Conservation (phyloP, 495 filamentous ascomycete genomes). For the Podospora pseudoanserina region DNA sequence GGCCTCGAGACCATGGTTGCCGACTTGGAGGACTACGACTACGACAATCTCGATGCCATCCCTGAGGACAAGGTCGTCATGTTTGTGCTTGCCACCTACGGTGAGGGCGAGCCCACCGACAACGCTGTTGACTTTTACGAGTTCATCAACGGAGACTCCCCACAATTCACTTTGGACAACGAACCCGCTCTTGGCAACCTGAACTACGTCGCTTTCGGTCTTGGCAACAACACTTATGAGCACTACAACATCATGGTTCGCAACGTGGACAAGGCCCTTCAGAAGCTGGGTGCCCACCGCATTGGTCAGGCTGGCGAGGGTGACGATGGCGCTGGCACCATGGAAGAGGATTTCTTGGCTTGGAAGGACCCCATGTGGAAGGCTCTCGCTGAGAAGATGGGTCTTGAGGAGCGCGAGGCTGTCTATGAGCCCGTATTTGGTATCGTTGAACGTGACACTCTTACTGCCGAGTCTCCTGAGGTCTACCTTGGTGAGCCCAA, state of each 20-base stretch:
- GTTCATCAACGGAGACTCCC: constrained; percentile 79
- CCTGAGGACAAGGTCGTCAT: constrained; percentile 87
- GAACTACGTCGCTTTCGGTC: constrained; percentile 91
- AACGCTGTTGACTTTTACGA: constrained; percentile 99
- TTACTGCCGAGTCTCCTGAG: constrained; percentile 71
- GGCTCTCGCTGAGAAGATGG: constrained; percentile 74
- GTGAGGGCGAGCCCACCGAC: constrained; percentile 96
- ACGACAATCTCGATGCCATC: constrained; percentile 86
- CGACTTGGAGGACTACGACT: constrained; percentile 97
- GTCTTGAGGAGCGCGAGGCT: constrained; percentile 89
- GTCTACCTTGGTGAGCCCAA: constrained; percentile 98
- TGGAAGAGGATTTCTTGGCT: constrained; percentile 98
- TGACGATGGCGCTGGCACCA: constrained; percentile 96
- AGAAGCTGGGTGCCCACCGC: constrained; percentile 74
- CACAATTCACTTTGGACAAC: constrained; percentile 73
- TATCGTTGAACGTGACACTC: constrained; percentile 70
- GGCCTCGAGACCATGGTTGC: constrained; percentile 98
- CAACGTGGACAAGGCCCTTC: constrained; percentile 73
- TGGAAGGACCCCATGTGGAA: constrained; percentile 99
- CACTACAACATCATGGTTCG: constrained; percentile 99
- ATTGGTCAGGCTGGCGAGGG: constrained; percentile 91
- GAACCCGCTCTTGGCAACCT: constrained; percentile 77
- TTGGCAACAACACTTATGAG: constrained; percentile 98
- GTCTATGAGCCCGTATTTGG: constrained; percentile 92
- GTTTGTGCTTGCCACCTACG: constrained; percentile 96